Evolutionary conservation across 179 eudicot genomes (phyloP).

Genomic region (Patellifolia procumbens): DNA sequence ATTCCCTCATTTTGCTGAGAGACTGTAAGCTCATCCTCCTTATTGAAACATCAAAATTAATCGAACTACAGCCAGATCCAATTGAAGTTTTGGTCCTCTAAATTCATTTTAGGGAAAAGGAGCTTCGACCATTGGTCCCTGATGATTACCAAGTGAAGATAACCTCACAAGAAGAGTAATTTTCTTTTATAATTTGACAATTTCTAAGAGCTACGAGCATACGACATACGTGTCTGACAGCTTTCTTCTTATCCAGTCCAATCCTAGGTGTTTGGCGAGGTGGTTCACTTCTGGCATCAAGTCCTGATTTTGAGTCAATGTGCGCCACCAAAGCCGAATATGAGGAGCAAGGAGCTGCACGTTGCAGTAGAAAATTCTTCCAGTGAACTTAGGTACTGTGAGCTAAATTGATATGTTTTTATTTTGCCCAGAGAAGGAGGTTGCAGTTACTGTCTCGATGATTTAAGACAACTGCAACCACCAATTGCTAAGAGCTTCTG

Average conservation of each 20-base stretch:
- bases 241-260: constrained; percentile 55
- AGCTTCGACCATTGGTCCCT: constrained; percentile 94
- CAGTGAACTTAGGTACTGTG: constrained; percentile 42
- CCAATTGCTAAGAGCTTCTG: not conserved
- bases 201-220: not conserved
- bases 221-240: constrained; percentile 1
- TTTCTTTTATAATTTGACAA: constrained; percentile 11
- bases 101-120: constrained; percentile 62
- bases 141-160: constrained; percentile 83
- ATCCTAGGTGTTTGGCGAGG: constrained; percentile 97
- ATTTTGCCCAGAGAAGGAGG: not conserved
- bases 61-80: not conserved
- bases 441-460: not conserved
- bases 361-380: constrained; percentile 86
- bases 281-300: constrained; percentile 94
- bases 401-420: constrained; percentile 24
- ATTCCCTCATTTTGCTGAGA: constrained; percentile 88
- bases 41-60: not conserved
- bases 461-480: not conserved
- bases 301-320: constrained; percentile 95
- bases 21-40: constrained; percentile 64
- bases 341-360: constrained; percentile 86
- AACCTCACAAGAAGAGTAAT: constrained; percentile 91
- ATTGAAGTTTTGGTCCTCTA: constrained; percentile 5
- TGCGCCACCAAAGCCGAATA: constrained; percentile 92